These are phyloP conservation scores for Mariannaea sp. DNA, from an alignment of 2,329 filamentous ascomycete species.

Conservation along the genomic window DNA sequence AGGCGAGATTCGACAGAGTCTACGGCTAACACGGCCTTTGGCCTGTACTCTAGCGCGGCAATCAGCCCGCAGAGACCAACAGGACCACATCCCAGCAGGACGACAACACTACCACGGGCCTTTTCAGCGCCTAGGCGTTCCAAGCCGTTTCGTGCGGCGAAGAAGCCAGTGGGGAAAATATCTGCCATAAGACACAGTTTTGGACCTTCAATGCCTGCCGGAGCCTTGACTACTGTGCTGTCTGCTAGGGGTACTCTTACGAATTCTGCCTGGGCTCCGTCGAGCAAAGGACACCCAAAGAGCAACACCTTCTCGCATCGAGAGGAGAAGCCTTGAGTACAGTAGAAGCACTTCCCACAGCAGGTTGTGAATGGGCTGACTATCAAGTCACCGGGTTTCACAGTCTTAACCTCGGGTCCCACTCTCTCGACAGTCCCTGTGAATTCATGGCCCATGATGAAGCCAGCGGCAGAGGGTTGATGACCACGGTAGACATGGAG, in stretches of 20 bases:
- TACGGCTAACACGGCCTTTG: constrained; percentile 13
- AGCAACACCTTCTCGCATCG: constrained; percentile 20
- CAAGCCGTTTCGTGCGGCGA: constrained; percentile 61
- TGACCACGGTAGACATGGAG: constrained; percentile 84
- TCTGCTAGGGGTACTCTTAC: constrained; percentile 22
- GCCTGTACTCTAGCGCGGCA: constrained; percentile 18
- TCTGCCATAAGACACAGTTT: constrained; percentile 30
- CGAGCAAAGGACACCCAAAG: constrained; percentile 11
- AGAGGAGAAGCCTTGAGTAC: constrained; percentile 14
- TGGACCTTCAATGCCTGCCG: constrained; percentile 7
- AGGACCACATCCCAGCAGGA: constrained; percentile 25
- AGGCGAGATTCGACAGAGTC: constrained; percentile 23
- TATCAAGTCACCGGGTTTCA: constrained; percentile 9
- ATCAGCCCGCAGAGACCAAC: constrained; percentile 25
- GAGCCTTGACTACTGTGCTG: constrained; percentile 21
- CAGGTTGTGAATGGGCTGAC: constrained; percentile 27
- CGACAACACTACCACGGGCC: not conserved
- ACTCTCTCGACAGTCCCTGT: constrained; percentile 72
- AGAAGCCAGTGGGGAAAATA: constrained; percentile 29
- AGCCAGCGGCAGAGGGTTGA: constrained; percentile 66
- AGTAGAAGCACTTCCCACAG: constrained; percentile 29
- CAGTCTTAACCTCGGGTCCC: constrained; percentile 55
- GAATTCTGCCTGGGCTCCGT: constrained; percentile 27
- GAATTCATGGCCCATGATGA: constrained; percentile 79
- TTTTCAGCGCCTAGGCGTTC: not conserved